Evolutionary conservation across 148 eudicot genomes (phyloP), one percentile per base, ranked within the genome.

Genomic region (Vaccinium macrocarpon): DNA sequence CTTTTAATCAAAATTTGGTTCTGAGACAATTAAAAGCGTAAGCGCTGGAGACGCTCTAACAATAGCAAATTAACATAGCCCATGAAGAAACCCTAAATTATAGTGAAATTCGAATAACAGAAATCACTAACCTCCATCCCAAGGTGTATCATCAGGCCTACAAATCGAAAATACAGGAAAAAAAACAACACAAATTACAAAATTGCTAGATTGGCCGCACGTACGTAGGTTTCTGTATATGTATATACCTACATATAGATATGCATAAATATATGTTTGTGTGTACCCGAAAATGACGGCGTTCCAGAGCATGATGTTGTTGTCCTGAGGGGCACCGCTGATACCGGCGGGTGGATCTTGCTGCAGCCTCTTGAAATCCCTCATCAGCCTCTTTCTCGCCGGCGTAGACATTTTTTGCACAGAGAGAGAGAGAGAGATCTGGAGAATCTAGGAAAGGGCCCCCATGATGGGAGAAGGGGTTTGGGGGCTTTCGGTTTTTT

Each of bases 271-370:
- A 18, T 23, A 3, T 75, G 27, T 61, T 5, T 19, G 23, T 38
- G 1, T 10, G 15, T 61, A 87, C 87, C 89, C 91, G 64, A 90
- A 90, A 72, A 90, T 88, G 9, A 90, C 91, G 76, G 90, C 91
- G 84, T 90, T 90, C 90, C 91, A 90, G 27, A 90, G 83, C 91
- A 88, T 88, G 80, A 90, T 90, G 84, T 90, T 90, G 59, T 90
- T 88, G 79, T 90, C 91, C 38, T 87, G 89, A 50, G 92, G 92
- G 0, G 92, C 92, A 15, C 90, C 92, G 48, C 92, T 88, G 72
- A 90, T 85, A 19, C 92, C 92, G 12, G 92, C 90, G 19, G 90
- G 92, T 32, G 92, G 92, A 81, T 90, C 92, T 62, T 87, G 89
- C 78, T 90, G 92, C 86, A 87, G 77, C 91, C 92, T 82, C 87